These are phyloP conservation scores for Angophora floribunda DNA, from an alignment of 345 rosid genomes.

Conservation along the genomic window DNA sequence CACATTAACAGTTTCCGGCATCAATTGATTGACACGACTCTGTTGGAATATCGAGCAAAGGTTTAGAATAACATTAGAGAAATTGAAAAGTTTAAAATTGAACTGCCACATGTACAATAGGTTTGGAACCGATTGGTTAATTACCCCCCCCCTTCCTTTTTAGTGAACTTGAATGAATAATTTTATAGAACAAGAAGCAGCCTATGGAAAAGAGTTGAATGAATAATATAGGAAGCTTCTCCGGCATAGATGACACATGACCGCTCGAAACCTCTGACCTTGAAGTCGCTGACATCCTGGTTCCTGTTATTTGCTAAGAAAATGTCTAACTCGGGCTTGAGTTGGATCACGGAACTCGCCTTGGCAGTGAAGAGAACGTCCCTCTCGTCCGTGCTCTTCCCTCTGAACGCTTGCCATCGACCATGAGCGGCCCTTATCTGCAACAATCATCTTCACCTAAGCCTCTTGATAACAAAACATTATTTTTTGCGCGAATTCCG, in stretches of 20 bases:
- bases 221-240: background rate
- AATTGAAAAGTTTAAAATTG: background rate
- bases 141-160: too few species aligned
- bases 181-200: background rate
- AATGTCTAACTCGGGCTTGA: slow-evolving; percentile 34
- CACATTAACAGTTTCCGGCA: background rate
- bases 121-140: background rate
- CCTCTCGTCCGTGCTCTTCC: slow-evolving; percentile 27
- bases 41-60: background rate
- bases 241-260: background rate
- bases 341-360: slow-evolving; percentile 15
- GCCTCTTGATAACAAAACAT: background rate
- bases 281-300: background rate
- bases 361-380: slow-evolving; percentile 41
- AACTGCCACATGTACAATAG: background rate
- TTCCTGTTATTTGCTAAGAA: background rate
- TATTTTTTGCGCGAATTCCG: background rate
- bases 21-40: accelerated
- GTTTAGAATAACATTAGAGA: background rate
- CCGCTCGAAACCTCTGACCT: background rate
- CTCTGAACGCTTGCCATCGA: slow-evolving; percentile 45
- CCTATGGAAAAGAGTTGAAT: background rate
- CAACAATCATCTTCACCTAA: background rate
- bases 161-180: background rate
- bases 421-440: slow-evolving; percentile 5